Percentiles rank a stretch among this genome's conserved stretches.
These are phyloP conservation scores for Moesziomyces sp. DNA, from an alignment of 1,284 basidiomycete genomes.

Conservation along the genomic window DNA sequence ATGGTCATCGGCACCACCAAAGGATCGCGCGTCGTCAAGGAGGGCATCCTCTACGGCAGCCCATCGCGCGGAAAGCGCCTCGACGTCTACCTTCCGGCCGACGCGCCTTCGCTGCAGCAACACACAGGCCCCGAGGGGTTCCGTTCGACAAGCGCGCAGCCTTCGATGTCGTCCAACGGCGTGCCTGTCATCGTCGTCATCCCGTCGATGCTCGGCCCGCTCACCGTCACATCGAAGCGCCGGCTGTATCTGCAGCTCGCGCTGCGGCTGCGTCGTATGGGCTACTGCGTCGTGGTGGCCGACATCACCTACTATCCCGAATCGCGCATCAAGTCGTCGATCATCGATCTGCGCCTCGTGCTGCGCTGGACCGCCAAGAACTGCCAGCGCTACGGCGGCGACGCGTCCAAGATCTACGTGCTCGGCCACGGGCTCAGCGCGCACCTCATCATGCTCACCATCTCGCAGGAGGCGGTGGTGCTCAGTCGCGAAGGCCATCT, in stretches of 20 bases:
- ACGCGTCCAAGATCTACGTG: slow-evolving; percentile 65
- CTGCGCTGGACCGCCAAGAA: slow-evolving; percentile 67
- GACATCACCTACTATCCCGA: slow-evolving; percentile 67
- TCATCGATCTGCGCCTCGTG: slow-evolving; percentile 65
- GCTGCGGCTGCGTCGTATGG: slow-evolving; percentile 64
- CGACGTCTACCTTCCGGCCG: slow-evolving; percentile 62
- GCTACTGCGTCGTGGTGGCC: slow-evolving; percentile 68
- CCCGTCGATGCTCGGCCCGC: slow-evolving; percentile 62
- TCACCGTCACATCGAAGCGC: slow-evolving; percentile 39
- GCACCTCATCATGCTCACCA: slow-evolving; percentile 67
- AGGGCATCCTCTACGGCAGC: slow-evolving; percentile 63
- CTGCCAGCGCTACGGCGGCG: slow-evolving; percentile 66
- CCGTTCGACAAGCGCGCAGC: neutral
- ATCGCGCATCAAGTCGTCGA: slow-evolving; percentile 60
- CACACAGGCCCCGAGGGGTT: neutral
- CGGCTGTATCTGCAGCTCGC: slow-evolving; percentile 67
- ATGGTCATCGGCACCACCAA: slow-evolving; percentile 65
- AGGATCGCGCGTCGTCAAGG: slow-evolving; percentile 56
- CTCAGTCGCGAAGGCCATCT: slow-evolving; percentile 52
- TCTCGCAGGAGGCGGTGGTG: slow-evolving; percentile 68
- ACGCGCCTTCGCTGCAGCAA: slow-evolving; percentile 6
- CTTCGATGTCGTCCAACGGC: slow-evolving; percentile 17
- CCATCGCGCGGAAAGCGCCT: slow-evolving; percentile 48
- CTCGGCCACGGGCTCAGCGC: slow-evolving; percentile 68
- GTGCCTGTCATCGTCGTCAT: slow-evolving; percentile 68